Evolutionary conservation across 2,329 filamentous ascomycete species (phyloP), one percentile per base, ranked within the genome.

Genomic region (Dothistroma septosporum): DNA sequence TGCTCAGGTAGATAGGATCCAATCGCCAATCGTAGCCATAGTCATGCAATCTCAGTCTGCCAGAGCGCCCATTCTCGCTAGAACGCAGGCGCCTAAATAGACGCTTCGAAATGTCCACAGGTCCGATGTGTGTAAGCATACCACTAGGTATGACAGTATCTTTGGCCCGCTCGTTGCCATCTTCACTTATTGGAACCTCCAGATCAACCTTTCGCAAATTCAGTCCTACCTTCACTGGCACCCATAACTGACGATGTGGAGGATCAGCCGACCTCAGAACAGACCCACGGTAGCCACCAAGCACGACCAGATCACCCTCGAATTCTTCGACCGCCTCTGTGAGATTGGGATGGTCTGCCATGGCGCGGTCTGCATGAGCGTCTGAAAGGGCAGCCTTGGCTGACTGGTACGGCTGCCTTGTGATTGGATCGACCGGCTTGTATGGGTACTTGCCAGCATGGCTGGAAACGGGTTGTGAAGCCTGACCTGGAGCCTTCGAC

Each of bases 21-120:
- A 97, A 78, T 16, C 93, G 84, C 93, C 93, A 97, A 76, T 97
- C 93, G 69, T 96, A 97, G 19, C 92, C 92, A 71, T 93, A 97
- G 69, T 97, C 88, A 80, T 92, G 92, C 0, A 96, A 83, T 52
- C 91, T 83, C 6, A 97, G 78, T 64, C 83, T 87, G 8, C 90
- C 91, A 4, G 79, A 81, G 56, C 84, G 82, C 1, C 85, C 86
- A 69, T 95, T 95, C 12, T 91, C 86, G 66, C 85, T 90, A 33
- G 87, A 86, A 54, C 85, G 83, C 21, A 96, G 75, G 58, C 88
- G 87, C 72, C 90, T 92, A 75, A 97, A 87, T 1, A 97, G 79
- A 44, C 91, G 85, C 60, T 86, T 87, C 4, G 90, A 91, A 60
- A 97, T 92, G 73, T 97, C 93, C 46, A 97, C 89, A 0, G 92